Base-by-base conservation (phyloP, 2,329 filamentous ascomycete genomes). In the Epichloe elymi region DNA sequence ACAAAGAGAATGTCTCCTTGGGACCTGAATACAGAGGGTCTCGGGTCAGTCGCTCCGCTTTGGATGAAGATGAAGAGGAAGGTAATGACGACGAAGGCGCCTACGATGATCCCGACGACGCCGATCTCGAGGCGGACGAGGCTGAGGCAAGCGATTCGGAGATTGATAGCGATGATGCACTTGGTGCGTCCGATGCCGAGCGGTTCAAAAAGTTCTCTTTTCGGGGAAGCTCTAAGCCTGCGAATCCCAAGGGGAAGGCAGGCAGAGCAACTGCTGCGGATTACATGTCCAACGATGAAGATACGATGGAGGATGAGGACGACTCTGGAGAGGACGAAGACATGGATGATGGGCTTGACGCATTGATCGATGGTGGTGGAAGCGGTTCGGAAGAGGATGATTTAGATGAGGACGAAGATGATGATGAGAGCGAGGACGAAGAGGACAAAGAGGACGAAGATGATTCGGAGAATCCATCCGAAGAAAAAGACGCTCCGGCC, bases 171-270 rank as follows among this genome's bases (percentile, higher is more conserved):
- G 79, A 83, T 51, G 68, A 77, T 37, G 91, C 88, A 0, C 83
- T 97, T 62, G 86, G 82, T 3, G 82, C 86, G 50, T 93, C 87
- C 57, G 91, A 97, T 59, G 83, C 88, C 57, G 88, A 94, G 64
- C 78, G 77, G 48, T 88, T 95, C 60, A 82, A 85, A 85, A 57
- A 80, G 79, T 95, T 86, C 63, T 79, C 70, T 0, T 83, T 83
- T 56, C 69, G 76, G 35, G 79, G 78, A 20, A 83, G 78, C 64
- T 74, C 73, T 2, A 77, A 76, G 55, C 71, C 74, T 4, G 69
- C 65, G 49, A 62, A 61, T 15, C 57, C 65, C 44, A 61, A 63
- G 55, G 59, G 53, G 11, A 69, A 67, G 44, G 56, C 54, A 36
- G 66, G 64, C 15, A 71, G 75, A 55, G 69, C 73, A 7, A 76